Base-by-base conservation (phyloP, 805 yeast genomes). In the Pichia paraexigua region DNA sequence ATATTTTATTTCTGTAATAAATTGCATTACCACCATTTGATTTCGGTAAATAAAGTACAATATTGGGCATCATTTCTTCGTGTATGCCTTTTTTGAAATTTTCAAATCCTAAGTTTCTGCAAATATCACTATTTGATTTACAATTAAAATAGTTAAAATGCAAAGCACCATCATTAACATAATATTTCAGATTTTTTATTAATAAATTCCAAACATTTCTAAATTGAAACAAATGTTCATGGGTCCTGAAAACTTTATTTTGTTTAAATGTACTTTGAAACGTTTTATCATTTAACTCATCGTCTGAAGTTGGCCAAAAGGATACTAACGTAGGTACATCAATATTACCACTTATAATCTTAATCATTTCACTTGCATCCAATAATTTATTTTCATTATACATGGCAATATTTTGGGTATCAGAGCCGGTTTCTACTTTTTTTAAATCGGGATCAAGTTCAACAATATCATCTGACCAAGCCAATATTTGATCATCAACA, bases 251-350 rank as follows among this genome's bases (percentile, higher is more conserved):
- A 6, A 66, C 60, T n/a, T 59, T 58, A 49, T 71, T 71, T 5
- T 66, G 65, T 5, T 63, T 59, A 21, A 57, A 56, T 22, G 70
- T 73, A 8, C 56, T 59, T 48, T 69, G 68, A 35, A 73, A 64
- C 41, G 65, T 68, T 3, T 61, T 56, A 21, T 50, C 54, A 48
- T 64, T 61, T 59, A 72, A 65, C 50, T 76, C 69, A 28, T 75
- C 64, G 45, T 73, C 71, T 6, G 73, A 64, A 3, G 81, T 66
- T 2, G 91, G 90, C 79, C 85, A 85, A 53, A 86, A 81, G 17
- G 86, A 75, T 4, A 86, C 72, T 55, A 86, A 67, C 49, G 71
- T 65, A 2, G 92, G 87, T 27, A 68, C 66, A 1, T 66, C 13
- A 8, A 61, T 61, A 18, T 75, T 71, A 1, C 88, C 87, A 0